Conservation (phyloP, 1,284 basidiomycete genomes). For the Neolentinus lepideus region DNA sequence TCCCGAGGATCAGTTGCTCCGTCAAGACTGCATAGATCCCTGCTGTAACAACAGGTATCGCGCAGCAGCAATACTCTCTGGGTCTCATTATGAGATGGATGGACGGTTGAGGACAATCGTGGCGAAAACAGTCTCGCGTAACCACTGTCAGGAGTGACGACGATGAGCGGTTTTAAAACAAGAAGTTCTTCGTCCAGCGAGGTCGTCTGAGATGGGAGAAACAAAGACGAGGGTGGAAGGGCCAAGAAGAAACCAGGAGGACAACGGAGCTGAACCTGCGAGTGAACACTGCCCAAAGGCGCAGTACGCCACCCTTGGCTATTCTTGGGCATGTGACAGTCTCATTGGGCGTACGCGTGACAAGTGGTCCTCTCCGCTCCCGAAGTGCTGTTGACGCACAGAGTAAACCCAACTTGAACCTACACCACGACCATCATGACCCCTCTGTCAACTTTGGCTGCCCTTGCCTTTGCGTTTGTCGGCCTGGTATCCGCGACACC, state of each 20-base stretch:
- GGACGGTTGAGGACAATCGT: neutral
- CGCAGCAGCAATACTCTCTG: conserved; percentile 76
- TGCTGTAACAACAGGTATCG: conserved; percentile 79
- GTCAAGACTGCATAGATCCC: conserved; percentile 78
- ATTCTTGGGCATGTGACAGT: neutral
- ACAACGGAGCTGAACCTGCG: neutral
- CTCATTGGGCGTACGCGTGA: neutral
- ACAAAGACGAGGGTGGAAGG: neutral
- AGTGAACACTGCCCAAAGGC: neutral
- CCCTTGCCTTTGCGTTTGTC: conserved; percentile 29
- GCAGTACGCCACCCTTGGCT: neutral
- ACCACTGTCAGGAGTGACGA: neutral
- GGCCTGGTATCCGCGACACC: conserved; percentile 25
- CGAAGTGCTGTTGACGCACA: neutral
- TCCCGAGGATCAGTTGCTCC: conserved; percentile 67
- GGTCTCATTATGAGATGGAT: conserved; percentile 37
- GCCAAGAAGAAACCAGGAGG: neutral
- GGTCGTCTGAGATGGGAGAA: neutral
- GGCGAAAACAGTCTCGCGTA: neutral
- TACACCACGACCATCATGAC: conserved; percentile 28
- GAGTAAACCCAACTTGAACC: neutral
- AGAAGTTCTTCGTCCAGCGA: neutral
- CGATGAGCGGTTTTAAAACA: neutral
- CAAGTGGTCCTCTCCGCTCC: neutral
- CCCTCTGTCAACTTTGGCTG: conserved; percentile 28